Percentiles rank a stretch among this genome's conserved stretches.
Evolutionary conservation across 2,329 filamentous ascomycete genomes (phyloP).

Genomic region (Penicillium sclerotiorum): DNA sequence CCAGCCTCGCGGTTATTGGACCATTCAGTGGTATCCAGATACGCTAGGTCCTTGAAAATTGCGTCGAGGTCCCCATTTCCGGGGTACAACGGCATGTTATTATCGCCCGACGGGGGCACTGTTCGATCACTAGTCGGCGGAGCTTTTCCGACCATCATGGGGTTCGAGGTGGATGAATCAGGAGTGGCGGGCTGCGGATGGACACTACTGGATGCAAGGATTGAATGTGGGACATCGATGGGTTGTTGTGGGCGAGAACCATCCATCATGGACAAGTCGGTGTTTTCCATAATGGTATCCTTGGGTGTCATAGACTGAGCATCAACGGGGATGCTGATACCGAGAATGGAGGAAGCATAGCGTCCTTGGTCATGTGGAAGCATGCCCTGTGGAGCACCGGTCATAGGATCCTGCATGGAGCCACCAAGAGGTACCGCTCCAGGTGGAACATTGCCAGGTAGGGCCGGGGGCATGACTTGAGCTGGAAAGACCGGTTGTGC

Average conservation of each 20-base stretch:
- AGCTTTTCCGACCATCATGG: constrained; percentile 18
- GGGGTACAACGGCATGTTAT: constrained; percentile 10
- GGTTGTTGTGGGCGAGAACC: constrained; percentile 19
- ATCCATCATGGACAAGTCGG: constrained; percentile 30
- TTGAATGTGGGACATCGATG: constrained; percentile 10
- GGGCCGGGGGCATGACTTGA: background rate
- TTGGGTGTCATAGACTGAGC: constrained; percentile 36
- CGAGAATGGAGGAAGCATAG: constrained; percentile 33
- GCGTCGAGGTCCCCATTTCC: constrained; percentile 41
- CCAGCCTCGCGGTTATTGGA: constrained; percentile 44
- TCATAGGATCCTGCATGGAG: constrained; percentile 13
- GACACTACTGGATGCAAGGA: constrained; percentile 10
- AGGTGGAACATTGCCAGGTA: constrained; percentile 7
- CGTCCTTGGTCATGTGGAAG: constrained; percentile 20
- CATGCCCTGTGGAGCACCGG: constrained; percentile 9
- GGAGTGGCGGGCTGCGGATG: constrained; percentile 35
- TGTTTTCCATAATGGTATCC: constrained; percentile 33
- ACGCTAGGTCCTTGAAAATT: constrained; percentile 49
- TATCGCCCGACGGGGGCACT: constrained; percentile 9
- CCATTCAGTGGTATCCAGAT: constrained; percentile 51
- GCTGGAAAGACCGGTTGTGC: constrained; percentile 8
- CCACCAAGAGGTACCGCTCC: too few relatives aligned
- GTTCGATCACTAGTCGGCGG: constrained; percentile 14
- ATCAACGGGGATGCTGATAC: constrained; percentile 37
- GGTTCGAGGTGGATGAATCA: constrained; percentile 36